A percentile compares a stretch with the other conserved stretches of the same genome.
Evolutionary conservation across 371 early-diverging fungal genomes (phyloP).

Genomic region (Paraphysoderma sedebokerense): DNA sequence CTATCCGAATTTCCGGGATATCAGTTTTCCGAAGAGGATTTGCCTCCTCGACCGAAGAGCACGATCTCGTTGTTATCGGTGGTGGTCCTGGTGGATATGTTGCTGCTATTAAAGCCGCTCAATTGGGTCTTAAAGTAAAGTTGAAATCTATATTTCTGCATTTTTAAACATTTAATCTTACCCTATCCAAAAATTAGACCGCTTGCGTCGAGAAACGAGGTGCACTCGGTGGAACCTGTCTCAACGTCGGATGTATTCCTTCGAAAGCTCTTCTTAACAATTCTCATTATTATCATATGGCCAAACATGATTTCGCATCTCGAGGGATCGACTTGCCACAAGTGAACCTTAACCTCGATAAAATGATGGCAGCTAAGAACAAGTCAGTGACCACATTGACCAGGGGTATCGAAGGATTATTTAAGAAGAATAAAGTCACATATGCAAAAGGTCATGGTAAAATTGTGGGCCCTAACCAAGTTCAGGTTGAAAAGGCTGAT

Average conservation of each 20-base stretch:
- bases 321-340: slow-evolving; percentile 83
- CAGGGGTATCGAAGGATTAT: slow-evolving; percentile 80
- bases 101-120: slow-evolving; percentile 96
- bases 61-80: slow-evolving; percentile 76
- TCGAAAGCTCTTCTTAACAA: slow-evolving; percentile 96
- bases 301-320: slow-evolving; percentile 73
- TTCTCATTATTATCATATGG: slow-evolving; percentile 89
- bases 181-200: slow-evolving; percentile 29
- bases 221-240: slow-evolving; percentile 90
- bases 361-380: slow-evolving; percentile 84
- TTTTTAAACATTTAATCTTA: background rate
- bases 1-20: too few species aligned
- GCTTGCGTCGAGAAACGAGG: slow-evolving; percentile 96
- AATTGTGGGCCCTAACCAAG: slow-evolving; percentile 55
- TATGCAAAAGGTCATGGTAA: slow-evolving; percentile 74
- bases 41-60: slow-evolving; percentile 21
- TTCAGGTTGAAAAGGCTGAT: slow-evolving; percentile 62
- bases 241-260: slow-evolving; percentile 98
- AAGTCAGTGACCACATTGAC: slow-evolving; percentile 77
- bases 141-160: background rate
- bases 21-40: background rate
- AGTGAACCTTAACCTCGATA: slow-evolving; percentile 64
- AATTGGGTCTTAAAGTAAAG: slow-evolving; percentile 83
- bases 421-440: slow-evolving; percentile 86
- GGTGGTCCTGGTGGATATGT: slow-evolving; percentile 98